phyloP scores from a whole-genome alignment of 441 rosid species.

The Jatropha multifida region DNA sequence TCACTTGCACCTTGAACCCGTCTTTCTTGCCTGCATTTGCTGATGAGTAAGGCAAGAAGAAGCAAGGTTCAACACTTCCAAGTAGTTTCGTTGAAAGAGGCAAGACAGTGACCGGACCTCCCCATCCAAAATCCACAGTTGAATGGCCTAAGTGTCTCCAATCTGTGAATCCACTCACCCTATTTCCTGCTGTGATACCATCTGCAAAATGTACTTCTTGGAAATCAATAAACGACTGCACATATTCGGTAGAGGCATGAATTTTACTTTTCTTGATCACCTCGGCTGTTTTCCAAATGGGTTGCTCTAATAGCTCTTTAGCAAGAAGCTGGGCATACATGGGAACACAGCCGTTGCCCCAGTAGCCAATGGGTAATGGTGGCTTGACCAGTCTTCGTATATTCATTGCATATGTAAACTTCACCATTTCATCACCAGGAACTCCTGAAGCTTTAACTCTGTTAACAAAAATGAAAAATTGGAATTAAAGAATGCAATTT shows the following conservation, averaged over 20 bases:
- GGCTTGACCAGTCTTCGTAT: slow-evolving; percentile 63
- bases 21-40: slow-evolving; percentile 42
- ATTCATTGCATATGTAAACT: slow-evolving; percentile 64
- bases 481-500: neutral
- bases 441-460: slow-evolving; percentile 61
- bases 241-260: slow-evolving; percentile 56
- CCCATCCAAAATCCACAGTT: slow-evolving; percentile 85
- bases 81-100: slow-evolving; percentile 64
- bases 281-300: slow-evolving; percentile 73
- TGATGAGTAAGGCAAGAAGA: slow-evolving; percentile 71
- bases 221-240: slow-evolving; percentile 75
- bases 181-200: slow-evolving; percentile 51
- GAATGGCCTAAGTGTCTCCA: slow-evolving; percentile 90
- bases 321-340: slow-evolving; percentile 58
- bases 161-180: slow-evolving; percentile 85
- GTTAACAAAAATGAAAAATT: neutral
- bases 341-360: slow-evolving; percentile 92
- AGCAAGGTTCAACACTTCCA: slow-evolving; percentile 81
- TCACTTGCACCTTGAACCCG: slow-evolving; percentile 74
- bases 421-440: slow-evolving; percentile 46
- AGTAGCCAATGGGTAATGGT: slow-evolving; percentile 64
- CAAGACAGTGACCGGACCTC: slow-evolving; percentile 70
- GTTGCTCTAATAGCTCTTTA: slow-evolving; percentile 51
- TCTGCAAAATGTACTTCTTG: slow-evolving; percentile 51
- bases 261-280: slow-evolving; percentile 74